phyloP scores from a whole-genome alignment of 177 flowering plant genomes.

The Vitis hybrid region DNA sequence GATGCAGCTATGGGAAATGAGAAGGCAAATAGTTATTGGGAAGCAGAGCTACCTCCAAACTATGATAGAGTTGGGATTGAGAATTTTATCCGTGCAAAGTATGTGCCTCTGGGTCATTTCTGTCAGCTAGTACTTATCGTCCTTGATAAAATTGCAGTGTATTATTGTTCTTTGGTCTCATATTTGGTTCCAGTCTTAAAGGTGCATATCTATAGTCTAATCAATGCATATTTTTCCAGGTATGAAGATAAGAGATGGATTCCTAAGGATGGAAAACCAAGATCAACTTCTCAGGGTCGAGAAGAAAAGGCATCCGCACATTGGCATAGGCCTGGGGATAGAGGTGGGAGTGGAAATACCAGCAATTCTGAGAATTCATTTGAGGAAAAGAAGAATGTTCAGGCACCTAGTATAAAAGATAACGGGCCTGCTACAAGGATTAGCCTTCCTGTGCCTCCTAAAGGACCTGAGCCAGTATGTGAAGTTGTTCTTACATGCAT shows the following conservation, averaged over 20 bases:
- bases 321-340: slow-evolving; percentile 44
- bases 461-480: slow-evolving; percentile 55
- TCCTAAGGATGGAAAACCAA: slow-evolving; percentile 55
- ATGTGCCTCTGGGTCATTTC: slow-evolving; percentile 25
- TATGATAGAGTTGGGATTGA: slow-evolving; percentile 93
- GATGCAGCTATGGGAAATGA: slow-evolving; percentile 87
- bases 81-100: slow-evolving; percentile 95
- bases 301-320: slow-evolving; percentile 44
- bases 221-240: slow-evolving; percentile 32
- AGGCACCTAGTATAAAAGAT: slow-evolving; percentile 25
- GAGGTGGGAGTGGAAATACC: slow-evolving; percentile 31
- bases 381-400: slow-evolving; percentile 46
- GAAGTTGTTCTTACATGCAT: neutral
- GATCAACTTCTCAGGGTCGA: slow-evolving; percentile 41
- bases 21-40: slow-evolving; percentile 86
- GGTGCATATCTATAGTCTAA: neutral
- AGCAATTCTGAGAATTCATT: slow-evolving; percentile 32
- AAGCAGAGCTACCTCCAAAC: slow-evolving; percentile 89
- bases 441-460: slow-evolving; percentile 55
- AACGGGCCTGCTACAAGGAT: slow-evolving; percentile 34
- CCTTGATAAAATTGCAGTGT: slow-evolving; percentile 1
- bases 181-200: neutral
- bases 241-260: slow-evolving; percentile 95
- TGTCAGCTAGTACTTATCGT: neutral
- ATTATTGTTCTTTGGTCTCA: neutral